Evolutionary conservation across 2,329 filamentous ascomycete genomes (phyloP).

Genomic region (Fusarium sp.): DNA sequence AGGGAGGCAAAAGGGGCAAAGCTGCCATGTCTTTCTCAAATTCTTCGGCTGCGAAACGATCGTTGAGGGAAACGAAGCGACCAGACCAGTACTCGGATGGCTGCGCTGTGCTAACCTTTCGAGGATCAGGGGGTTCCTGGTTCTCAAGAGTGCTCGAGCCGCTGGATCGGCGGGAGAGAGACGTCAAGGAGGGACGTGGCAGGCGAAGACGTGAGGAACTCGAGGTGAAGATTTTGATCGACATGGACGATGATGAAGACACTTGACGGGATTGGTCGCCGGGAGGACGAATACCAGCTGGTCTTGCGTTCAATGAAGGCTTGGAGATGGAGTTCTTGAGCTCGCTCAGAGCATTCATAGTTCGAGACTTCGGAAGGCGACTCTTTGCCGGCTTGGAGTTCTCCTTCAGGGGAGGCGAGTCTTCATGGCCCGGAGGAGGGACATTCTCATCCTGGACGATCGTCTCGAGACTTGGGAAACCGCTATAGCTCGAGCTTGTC

Average conservation of each 20-base stretch:
- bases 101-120: conserved; percentile 56
- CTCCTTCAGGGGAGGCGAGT: background rate
- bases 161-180: conserved; percentile 29
- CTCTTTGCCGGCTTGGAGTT: conserved; percentile 23
- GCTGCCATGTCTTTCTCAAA: conserved; percentile 28
- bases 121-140: conserved; percentile 36
- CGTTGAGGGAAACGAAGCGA: conserved; percentile 68
- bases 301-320: conserved; percentile 38
- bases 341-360: conserved; percentile 58
- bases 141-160: conserved; percentile 28
- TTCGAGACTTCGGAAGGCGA: conserved; percentile 58
- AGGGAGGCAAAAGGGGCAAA: background rate
- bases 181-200: conserved; percentile 32
- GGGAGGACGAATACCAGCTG: conserved; percentile 20
- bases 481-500: conserved; percentile 24
- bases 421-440: conserved; percentile 19
- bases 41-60: conserved; percentile 54
- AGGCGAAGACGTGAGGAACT: conserved; percentile 37
- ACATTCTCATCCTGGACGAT: conserved; percentile 46
- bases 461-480: conserved; percentile 16
- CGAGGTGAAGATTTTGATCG: conserved; percentile 26
- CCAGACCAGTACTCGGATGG: conserved; percentile 71
- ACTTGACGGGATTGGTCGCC: conserved; percentile 29
- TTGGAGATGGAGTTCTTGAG: conserved; percentile 60
- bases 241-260: conserved; percentile 39